These are phyloP conservation scores for Adansonia digitata DNA, from an alignment of 345 rosid species.

Conservation along the genomic window DNA sequence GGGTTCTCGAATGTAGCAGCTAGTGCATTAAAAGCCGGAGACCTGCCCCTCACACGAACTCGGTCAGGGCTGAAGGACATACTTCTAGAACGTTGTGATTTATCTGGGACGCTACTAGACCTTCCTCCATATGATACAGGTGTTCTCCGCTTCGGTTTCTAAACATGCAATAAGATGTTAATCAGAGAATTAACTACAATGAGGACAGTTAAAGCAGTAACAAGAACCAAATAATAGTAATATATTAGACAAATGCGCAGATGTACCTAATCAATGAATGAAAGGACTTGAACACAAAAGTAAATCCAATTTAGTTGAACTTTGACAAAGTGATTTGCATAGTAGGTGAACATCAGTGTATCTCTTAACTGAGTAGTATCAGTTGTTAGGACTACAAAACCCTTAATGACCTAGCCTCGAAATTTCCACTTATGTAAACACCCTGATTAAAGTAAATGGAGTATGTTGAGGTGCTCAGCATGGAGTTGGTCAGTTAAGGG, in stretches of 20 bases:
- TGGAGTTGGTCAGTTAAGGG: too few species aligned
- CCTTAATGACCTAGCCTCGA: background rate
- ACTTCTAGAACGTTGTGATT: conserved; percentile 95
- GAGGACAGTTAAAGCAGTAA: background rate
- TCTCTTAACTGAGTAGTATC: background rate
- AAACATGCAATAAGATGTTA: conserved; percentile 15
- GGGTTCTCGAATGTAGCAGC: conserved; percentile 92
- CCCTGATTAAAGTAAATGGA: too few species aligned
- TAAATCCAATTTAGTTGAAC: background rate
- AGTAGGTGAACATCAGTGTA: background rate
- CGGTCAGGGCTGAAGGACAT: conserved; percentile 95
- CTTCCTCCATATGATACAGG: conserved; percentile 83
- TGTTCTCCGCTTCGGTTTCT: conserved; percentile 94
- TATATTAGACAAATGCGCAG: background rate
- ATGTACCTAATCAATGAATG: background rate
- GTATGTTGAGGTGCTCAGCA: too few species aligned
- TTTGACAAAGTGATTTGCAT: background rate
- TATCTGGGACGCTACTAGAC: conserved; percentile 73
- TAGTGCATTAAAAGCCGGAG: conserved; percentile 95
- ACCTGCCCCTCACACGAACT: conserved; percentile 96
- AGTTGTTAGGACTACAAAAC: background rate
- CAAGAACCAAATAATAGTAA: background rate
- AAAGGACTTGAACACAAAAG: background rate
- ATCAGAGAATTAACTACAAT: conserved; percentile 1
- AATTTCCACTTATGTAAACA: too few species aligned